These are phyloP conservation scores for Nadsonia starkeyi-henricii DNA, from an alignment of 1,139 yeast species.

Conservation along the genomic window DNA sequence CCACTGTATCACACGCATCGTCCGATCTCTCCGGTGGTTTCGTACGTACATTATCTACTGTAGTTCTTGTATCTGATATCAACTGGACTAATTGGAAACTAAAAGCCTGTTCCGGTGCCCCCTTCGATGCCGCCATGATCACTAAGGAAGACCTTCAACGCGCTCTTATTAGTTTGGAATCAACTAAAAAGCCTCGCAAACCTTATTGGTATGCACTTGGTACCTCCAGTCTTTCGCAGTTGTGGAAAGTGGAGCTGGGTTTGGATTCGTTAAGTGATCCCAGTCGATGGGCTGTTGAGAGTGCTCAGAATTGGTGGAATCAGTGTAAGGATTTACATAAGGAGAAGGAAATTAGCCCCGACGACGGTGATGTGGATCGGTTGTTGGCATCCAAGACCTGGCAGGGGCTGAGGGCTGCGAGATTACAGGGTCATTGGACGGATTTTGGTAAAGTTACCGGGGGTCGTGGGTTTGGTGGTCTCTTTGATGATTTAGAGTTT, in stretches of 20 bases:
- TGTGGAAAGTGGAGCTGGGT: constrained; percentile 21
- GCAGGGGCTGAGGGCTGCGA: constrained; percentile 23
- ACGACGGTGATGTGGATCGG: constrained; percentile 6
- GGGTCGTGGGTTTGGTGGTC: constrained; percentile 16
- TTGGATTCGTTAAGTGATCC: constrained; percentile 11
- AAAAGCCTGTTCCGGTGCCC: constrained; percentile 17
- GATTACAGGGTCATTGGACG: constrained; percentile 20
- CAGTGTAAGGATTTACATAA: not conserved
- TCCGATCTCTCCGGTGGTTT: constrained; percentile 13
- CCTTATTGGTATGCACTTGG: constrained; percentile 23
- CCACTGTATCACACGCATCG: constrained; percentile 5
- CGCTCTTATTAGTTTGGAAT: constrained; percentile 10
- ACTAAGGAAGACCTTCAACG: constrained; percentile 6
- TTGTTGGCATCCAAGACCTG: constrained; percentile 17
- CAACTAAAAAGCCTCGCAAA: constrained; percentile 14
- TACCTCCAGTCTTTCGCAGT: constrained; percentile 21
- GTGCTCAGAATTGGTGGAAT: constrained; percentile 11
- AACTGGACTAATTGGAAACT: constrained; percentile 26
- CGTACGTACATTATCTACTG: constrained; percentile 12
- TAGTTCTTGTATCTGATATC: constrained; percentile 17
- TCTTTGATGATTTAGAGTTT: constrained; percentile 12
- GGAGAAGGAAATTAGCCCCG: constrained; percentile 5
- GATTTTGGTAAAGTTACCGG: constrained; percentile 16
- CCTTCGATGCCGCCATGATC: constrained; percentile 16
- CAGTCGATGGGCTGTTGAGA: constrained; percentile 10